Evolutionary conservation across 768 basidiomycete species (phyloP).

Genomic region (Pleurotus tuber-regium): DNA sequence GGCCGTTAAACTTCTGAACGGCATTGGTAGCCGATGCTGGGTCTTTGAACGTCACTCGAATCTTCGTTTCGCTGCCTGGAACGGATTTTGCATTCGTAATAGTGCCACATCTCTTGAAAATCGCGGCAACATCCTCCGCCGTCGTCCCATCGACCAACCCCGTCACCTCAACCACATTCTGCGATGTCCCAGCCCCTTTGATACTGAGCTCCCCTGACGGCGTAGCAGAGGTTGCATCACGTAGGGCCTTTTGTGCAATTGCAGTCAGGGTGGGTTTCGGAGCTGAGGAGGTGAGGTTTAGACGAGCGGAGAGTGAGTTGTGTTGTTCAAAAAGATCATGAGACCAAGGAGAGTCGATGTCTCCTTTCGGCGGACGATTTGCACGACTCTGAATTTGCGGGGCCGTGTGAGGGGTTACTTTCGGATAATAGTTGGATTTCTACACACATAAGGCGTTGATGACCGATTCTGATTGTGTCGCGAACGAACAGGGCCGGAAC

Average conservation of each 20-base stretch:
- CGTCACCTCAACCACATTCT: slow-evolving; percentile 72
- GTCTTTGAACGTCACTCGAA: slow-evolving; percentile 73
- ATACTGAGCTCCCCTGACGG: slow-evolving; percentile 46
- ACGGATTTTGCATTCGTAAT: slow-evolving; percentile 49
- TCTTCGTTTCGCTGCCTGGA: slow-evolving; percentile 41
- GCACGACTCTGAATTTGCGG: slow-evolving; percentile 44
- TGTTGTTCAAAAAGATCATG: slow-evolving; percentile 68
- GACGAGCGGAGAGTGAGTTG: slow-evolving; percentile 60
- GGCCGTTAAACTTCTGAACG: slow-evolving; percentile 73
- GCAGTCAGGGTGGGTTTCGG: slow-evolving; percentile 45
- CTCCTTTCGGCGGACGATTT: slow-evolving; percentile 59
- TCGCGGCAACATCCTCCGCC: slow-evolving; percentile 80
- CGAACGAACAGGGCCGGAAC: slow-evolving; percentile 47
- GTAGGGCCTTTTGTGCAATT: slow-evolving; percentile 59
- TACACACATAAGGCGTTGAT: slow-evolving; percentile 55
- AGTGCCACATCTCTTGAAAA: slow-evolving; percentile 78
- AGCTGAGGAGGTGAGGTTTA: slow-evolving; percentile 39
- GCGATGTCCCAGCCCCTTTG: slow-evolving; percentile 60
- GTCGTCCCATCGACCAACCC: slow-evolving; percentile 77
- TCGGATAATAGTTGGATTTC: slow-evolving; percentile 17
- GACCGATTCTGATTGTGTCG: slow-evolving; percentile 35
- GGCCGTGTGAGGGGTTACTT: slow-evolving; percentile 18
- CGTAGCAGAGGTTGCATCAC: slow-evolving; percentile 48
- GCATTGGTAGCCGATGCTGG: slow-evolving; percentile 61
- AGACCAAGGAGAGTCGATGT: slow-evolving; percentile 64